Evolutionary conservation across 169 alveolate genomes (phyloP).

Genomic region (Toxoplasma gondii): DNA sequence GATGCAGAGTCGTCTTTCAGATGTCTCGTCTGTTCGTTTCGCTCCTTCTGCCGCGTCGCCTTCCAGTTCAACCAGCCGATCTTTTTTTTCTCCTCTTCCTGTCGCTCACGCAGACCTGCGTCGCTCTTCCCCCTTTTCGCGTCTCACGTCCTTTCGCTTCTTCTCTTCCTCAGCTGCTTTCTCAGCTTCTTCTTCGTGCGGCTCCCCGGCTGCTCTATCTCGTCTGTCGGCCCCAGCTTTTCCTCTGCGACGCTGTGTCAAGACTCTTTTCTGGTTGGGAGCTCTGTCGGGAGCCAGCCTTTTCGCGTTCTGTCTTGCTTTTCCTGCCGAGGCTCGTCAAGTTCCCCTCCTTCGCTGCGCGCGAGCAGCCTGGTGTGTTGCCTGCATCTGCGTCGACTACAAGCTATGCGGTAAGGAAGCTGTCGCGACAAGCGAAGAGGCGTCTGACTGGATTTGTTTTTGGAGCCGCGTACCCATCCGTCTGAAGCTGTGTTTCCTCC

Average conservation of each 20-base stretch:
- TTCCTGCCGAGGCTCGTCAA: background rate
- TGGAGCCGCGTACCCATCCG: too few species aligned
- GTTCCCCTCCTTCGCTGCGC: background rate
- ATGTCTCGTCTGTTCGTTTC: too few species aligned
- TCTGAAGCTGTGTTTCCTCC: too few species aligned
- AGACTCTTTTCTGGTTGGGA: background rate
- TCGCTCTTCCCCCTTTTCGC: background rate
- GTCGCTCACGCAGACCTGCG: too few species aligned
- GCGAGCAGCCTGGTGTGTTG: background rate
- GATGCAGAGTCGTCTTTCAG: too few species aligned
- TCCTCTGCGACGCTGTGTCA: background rate
- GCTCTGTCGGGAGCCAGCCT: background rate
- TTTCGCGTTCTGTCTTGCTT: background rate
- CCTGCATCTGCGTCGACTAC: constrained; percentile 50
- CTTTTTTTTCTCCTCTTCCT: too few species aligned
- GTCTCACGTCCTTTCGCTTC: background rate
- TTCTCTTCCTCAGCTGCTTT: background rate
- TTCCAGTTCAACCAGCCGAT: too few species aligned
- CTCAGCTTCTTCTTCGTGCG: background rate
- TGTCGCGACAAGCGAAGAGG: too few species aligned
- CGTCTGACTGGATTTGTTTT: too few species aligned
- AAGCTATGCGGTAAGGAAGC: constrained; percentile 48
- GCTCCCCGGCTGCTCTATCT: background rate
- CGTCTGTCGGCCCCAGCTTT: background rate
- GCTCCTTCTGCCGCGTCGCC: too few species aligned